Evolutionary conservation across 768 basidiomycete species (phyloP).

Genomic region (Psilocybe cubensis): DNA sequence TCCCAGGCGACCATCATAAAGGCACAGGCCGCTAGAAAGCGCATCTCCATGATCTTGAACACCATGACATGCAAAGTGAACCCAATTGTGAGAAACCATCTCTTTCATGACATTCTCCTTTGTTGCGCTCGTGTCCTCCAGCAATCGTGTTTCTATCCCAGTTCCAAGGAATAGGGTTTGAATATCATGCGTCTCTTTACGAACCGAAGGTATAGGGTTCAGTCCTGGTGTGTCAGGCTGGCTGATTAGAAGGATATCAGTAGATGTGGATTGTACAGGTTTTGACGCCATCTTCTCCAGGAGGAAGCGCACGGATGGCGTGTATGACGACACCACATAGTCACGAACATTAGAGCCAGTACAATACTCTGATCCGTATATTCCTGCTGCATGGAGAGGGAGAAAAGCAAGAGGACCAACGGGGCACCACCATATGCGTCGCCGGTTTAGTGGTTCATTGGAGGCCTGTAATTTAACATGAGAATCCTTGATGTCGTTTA

Average conservation of each 20-base stretch:
- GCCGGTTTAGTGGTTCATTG: conserved; percentile 16
- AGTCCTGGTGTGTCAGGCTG: conserved; percentile 7
- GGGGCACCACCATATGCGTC: no score
- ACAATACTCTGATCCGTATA: conserved; percentile 22
- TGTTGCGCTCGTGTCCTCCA: conserved; percentile 13
- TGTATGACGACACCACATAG: conserved; percentile 26
- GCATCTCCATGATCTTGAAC: conserved; percentile 34
- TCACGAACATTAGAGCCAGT: conserved; percentile 19
- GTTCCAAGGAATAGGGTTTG: not conserved
- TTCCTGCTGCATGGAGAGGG: conserved; percentile 24
- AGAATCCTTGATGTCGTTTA: conserved; percentile 34
- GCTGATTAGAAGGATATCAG: not conserved
- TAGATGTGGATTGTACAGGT: conserved; percentile 24
- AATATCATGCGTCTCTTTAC: not conserved
- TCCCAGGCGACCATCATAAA: conserved; percentile 23
- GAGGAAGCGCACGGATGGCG: conserved; percentile 17
- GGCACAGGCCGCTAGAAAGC: conserved; percentile 24
- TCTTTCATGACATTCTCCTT: conserved; percentile 3
- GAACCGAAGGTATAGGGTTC: conserved; percentile 7
- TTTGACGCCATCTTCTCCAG: conserved; percentile 5
- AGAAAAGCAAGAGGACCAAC: conserved; percentile 24
- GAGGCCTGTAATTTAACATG: conserved; percentile 27
- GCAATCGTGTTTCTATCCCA: not conserved
- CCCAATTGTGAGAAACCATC: conserved; percentile 11
- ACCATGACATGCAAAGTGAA: conserved; percentile 44